Percentiles rank a stretch among this genome's conserved stretches.
Evolutionary conservation across 257 asterid genomes (phyloP).

Genomic region (Solanum tarapatanum): DNA sequence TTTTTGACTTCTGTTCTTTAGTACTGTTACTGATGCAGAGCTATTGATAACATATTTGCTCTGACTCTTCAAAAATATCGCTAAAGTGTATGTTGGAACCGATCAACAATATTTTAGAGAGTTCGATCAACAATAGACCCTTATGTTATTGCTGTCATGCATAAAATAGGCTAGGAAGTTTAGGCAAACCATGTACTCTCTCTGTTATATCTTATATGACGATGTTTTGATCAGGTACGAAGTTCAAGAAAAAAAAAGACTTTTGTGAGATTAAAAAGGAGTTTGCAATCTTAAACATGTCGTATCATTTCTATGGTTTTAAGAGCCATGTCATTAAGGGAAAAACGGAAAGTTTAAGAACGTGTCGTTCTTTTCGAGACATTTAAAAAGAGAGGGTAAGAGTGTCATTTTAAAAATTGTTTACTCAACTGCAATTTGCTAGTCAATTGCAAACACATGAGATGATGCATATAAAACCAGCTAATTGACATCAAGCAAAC

Average conservation of each 20-base stretch:
- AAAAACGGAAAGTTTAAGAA: background rate
- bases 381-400: background rate
- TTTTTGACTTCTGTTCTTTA: background rate
- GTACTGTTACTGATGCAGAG: background rate
- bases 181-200: background rate
- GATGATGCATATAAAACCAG: background rate
- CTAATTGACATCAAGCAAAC: background rate
- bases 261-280: background rate
- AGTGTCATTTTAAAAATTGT: background rate
- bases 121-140: background rate
- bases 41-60: background rate
- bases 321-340: background rate
- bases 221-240: fast-evolving
- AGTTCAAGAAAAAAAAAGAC: background rate
- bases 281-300: background rate
- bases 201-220: background rate
- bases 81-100: background rate
- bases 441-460: background rate
- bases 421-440: background rate
- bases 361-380: background rate
- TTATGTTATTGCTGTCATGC: background rate
- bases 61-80: background rate
- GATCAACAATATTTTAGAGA: background rate
- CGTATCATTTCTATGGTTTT: no score
- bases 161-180: background rate